Base-by-base conservation (phyloP, 768 basidiomycete species). In the Tulasnella sp. region DNA sequence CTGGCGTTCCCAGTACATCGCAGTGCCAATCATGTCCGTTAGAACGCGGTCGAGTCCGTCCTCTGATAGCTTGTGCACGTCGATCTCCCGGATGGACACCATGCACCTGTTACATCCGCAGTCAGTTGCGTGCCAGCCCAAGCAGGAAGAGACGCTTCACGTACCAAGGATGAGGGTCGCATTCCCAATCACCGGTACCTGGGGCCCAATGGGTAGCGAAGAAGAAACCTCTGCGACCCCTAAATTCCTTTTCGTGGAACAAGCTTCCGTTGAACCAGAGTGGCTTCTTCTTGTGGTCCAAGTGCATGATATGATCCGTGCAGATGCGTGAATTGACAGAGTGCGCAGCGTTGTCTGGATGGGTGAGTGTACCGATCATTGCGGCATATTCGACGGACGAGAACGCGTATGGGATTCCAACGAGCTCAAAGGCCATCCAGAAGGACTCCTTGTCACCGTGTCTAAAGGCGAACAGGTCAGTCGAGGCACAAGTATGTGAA, bases 391-490 rank as follows among this genome's bases (percentile, higher is more conserved):
- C 57, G 57, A 61, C n/a, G 26, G 57, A 61, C 57, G 57, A n/a
- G 57, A 61, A 61, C 57, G 57, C 57, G 57, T 61, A 61, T 5
- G 57, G 57, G n/a, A 32, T 23, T 23, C 57, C 57, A 10, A 61
- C 15, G n/a, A 61, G 57, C 57, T 61, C 57, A 32, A 61, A 61
- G 26, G 57, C 57, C 57, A 61, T 61, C 57, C 57, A 61, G 57
- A 61, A 61, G 57, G 57, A 61, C 57, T 61, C 57, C 29, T 61
- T 61, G 57, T 61, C 57, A 26, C 57, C 57, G 57, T 61, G 57
- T 10, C 57, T 61, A 23, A 61, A 15, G 13, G n/a, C 5, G 26
- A 61, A 16, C n/a, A 26, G 1, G 1, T 61, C n/a, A 61, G 11
- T 11, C 11, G 11, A 61, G 11, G 29, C 29, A 23, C n/a, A n/a